Evolutionary conservation across 2,329 filamentous ascomycete genomes (phyloP), one percentile per base, ranked within the genome.

Genomic region (Eurotiales sp.): DNA sequence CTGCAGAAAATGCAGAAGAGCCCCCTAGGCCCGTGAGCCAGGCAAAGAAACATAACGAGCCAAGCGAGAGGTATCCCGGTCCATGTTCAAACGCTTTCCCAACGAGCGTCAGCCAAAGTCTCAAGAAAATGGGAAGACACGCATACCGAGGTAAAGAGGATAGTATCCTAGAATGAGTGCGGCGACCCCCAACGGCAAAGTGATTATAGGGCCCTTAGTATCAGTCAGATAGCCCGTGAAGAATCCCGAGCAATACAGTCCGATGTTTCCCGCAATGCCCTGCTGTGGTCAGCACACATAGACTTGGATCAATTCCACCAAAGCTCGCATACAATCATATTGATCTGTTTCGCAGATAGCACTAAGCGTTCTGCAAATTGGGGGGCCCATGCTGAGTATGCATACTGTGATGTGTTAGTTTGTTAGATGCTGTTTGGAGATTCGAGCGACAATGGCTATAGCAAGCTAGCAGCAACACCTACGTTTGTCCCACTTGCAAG

Each of bases 361-460:
- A 87, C 84, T 61, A 99, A 78, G 60, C 82, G 85, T 63, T 95
- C 85, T 45, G 91, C 90, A 66, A 96, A 96, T 72, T 96, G 91
- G 17, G 93, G 93, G 12, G 89, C 90, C 91, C 93, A 99, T 71
- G 92, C 92, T 50, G 90, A 96, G 72, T 96, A 99, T 65, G 91
- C 92, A 82, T 99, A 97, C 90, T 96, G 65, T 45, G 46, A 14
- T 30, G 29, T 44, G 42, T 45, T 36, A 29, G 46, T 50, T 41
- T 15, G 39, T 23, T 15, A 29, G 25, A 42, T 41, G 27, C 21
- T 42, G n/a, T n/a, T n/a, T n/a, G 32, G 29, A 50, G 42, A 15
- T 3, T 23, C 34, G 30, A 23, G n/a, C n/a, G n/a, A n/a, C n/a
- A n/a, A n/a, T n/a, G n/a, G n/a, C 12, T 19, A n/a, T 12, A 29